These are phyloP conservation scores for Paraconiothyrium brasiliense DNA, from an alignment of 2,329 filamentous ascomycete genomes.

Conservation along the genomic window DNA sequence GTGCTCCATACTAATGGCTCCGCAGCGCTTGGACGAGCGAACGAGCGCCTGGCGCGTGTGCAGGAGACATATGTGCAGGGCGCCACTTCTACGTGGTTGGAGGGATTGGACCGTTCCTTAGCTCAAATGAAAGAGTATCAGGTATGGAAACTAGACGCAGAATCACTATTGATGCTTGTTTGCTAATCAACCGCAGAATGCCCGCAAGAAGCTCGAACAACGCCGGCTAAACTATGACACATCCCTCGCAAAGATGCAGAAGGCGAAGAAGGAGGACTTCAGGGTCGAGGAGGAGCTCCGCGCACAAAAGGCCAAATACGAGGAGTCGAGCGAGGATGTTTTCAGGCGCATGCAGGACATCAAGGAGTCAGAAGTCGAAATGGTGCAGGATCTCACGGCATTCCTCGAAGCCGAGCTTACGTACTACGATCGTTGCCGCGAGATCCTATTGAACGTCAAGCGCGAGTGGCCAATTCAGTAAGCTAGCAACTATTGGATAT, in stretches of 20 bases:
- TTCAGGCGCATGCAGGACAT: slow-evolving; percentile 94
- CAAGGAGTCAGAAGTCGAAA: slow-evolving; percentile 88
- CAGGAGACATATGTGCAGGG: slow-evolving; percentile 84
- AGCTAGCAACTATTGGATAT: slow-evolving; percentile 29
- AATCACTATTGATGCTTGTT: neutral
- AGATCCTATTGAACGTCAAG: slow-evolving; percentile 77
- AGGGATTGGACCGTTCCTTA: slow-evolving; percentile 87
- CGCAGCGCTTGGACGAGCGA: slow-evolving; percentile 79
- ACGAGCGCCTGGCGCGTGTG: slow-evolving; percentile 84
- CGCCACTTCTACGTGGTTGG: slow-evolving; percentile 85
- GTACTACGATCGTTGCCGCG: slow-evolving; percentile 89
- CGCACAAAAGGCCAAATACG: slow-evolving; percentile 92
- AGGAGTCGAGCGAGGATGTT: slow-evolving; percentile 93
- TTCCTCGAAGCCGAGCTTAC: slow-evolving; percentile 90
- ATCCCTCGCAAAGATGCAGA: slow-evolving; percentile 88
- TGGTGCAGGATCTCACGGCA: slow-evolving; percentile 77
- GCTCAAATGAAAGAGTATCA: slow-evolving; percentile 99
- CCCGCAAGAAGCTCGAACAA: slow-evolving; percentile 93
- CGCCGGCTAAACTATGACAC: slow-evolving; percentile 91
- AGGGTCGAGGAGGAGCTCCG: slow-evolving; percentile 91
- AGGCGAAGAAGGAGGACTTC: slow-evolving; percentile 93
- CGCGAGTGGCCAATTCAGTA: slow-evolving; percentile 74
- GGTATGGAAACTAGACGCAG: slow-evolving; percentile 60
- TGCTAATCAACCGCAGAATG: slow-evolving; percentile 60
- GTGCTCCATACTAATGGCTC: slow-evolving; percentile 26